Evolutionary conservation across 2,329 filamentous ascomycete species (phyloP), one percentile per base, ranked within the genome.

Genomic region (Aspergillus persii): DNA sequence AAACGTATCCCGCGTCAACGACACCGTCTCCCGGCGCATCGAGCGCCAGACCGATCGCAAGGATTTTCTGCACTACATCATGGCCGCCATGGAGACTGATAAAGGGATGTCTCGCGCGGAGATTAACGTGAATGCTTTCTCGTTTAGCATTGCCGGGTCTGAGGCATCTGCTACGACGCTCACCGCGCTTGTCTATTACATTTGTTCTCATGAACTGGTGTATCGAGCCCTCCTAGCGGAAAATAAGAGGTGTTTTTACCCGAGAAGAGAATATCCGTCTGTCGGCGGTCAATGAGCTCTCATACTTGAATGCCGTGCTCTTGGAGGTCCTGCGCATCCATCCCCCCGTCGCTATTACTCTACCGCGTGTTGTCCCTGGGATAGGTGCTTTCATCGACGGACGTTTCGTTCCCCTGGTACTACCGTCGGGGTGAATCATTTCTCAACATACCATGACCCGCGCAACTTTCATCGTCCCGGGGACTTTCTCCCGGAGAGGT

Each of bases 331-430:
- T 73, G 27, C 63, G 71, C 11, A 61, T 71, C 41, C 71, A 71
- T 27, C 68, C 69, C 18, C 69, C 69, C 4, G 63, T 69, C 31
- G 65, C 71, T 1, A 67, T 68, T n/a, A 69, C 69, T 36, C 63
- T 74, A 48, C 71, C 72, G 1, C 68, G 71, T 8, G 44, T 71
- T 30, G 68, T 70, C 2, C 71, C 70, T 1, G 57, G 66, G n/a
- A 64, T 63, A 3, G 72, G 71, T 18, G 66, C 67, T 2, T 59
- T 67, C 46, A 68, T 73, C 41, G 64, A 68, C 30, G 65, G 59
- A 2, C 33, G 63, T 44, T 69, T 63, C 31, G 63, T 74, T 11
- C 68, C 71, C 18, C 2, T 0, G 30, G 30, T 18, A 50, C 49
- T 4, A 31, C 49, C 23, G 48, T 50, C 7, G 48, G 48, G 9